Evolutionary conservation across 192 early-diverging fungal genomes (phyloP), one percentile per base, ranked within the genome.

Genomic region (Spizellomyces punctatus): DNA sequence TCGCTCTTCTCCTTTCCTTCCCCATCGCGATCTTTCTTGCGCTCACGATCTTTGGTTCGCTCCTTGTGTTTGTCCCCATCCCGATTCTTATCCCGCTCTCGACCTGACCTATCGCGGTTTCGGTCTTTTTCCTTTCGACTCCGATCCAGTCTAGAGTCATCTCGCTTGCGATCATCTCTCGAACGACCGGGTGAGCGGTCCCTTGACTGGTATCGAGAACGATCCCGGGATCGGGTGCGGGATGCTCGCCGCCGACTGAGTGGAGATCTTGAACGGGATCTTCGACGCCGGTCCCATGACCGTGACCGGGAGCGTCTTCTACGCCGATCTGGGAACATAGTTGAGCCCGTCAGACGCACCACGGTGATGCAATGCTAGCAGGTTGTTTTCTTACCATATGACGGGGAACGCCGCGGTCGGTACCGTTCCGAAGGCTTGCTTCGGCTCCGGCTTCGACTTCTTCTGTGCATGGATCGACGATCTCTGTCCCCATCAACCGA

Each of bases 41-140:
- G 50, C 0, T 19, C 14, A 54, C 50, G 50, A 19, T 12, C 12
- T 12, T 19, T 12, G 17, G 50, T n/a, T 19, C 50, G 50, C 12
- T 12, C 12, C 50, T 19, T 54, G 4, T 54, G 14, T 19, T 54
- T 54, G 50, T 67, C 66, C 50, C 49, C 17, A 22, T 56, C 50
- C 14, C 66, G 46, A 19, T 55, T 52, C 66, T 56, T 78, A 60
- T 84, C 70, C 43, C 75, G 57, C 19, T 41, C 52, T 16, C 72
- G 60, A 21, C 80, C 83, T 36, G 27, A 36, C 22, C 76, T 72
- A 22, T 85, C 81, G 42, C 76, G 72, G 19, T 84, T 83, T 5
- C 61, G 58, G 10, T 80, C 81, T 43, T 60, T 66, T n/a, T 81
- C 81, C 3, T 36, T 36, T 36, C 27, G 27, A 36, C 27, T 36